These are phyloP conservation scores for Yamagishiella unicocca DNA, from an alignment of 139 green algal genomes.

Conservation along the genomic window DNA sequence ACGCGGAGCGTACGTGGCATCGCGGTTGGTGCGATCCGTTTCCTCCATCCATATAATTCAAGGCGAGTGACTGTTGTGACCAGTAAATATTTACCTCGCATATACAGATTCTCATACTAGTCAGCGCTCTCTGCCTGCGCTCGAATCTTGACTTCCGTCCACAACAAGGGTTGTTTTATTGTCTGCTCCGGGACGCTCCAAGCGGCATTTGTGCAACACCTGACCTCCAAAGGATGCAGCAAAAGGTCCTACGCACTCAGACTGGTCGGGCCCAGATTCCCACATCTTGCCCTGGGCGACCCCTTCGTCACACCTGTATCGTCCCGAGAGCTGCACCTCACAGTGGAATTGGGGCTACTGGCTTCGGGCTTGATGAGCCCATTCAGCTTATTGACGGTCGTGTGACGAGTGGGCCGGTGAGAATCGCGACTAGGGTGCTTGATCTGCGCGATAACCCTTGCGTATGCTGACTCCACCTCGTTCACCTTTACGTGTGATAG, in stretches of 20 bases:
- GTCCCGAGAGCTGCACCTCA: not conserved
- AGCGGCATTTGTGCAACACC: too few species aligned
- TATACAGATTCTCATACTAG: too few species aligned
- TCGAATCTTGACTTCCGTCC: too few species aligned
- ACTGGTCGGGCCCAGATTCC: not conserved
- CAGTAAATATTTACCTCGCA: too few species aligned
- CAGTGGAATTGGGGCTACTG: not conserved
- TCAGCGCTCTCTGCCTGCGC: too few species aligned
- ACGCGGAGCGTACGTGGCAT: not conserved
- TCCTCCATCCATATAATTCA: too few species aligned
- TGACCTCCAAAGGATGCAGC: too few species aligned
- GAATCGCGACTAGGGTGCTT: not conserved
- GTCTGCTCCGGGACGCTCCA: too few species aligned
- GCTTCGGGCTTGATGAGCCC: slow-evolving; percentile 22
- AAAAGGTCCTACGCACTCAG: not conserved
- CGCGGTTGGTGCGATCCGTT: not conserved
- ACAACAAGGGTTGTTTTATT: slow-evolving; percentile 13
- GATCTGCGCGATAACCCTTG: too few species aligned
- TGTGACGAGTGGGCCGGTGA: slow-evolving; percentile 39
- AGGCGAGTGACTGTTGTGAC: too few species aligned
- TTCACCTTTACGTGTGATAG: too few species aligned
- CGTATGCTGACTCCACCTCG: too few species aligned
- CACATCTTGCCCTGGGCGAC: not conserved
- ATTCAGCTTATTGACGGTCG: slow-evolving; percentile 35
- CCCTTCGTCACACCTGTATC: not conserved